These are phyloP conservation scores for Hanseniaspora valbyensis DNA, from an alignment of 805 yeast genomes.

Conservation along the genomic window DNA sequence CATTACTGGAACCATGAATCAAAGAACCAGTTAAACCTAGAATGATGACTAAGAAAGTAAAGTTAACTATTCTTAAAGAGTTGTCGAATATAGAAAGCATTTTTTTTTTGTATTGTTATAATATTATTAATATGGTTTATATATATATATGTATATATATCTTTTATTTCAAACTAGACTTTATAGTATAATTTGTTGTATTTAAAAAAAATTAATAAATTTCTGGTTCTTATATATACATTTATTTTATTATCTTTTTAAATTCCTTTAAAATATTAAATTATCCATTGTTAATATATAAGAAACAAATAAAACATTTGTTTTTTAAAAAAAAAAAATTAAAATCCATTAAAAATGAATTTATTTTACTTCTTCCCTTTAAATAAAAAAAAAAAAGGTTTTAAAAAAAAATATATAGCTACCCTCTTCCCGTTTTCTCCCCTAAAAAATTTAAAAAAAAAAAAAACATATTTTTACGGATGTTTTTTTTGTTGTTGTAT, in stretches of 20 bases:
- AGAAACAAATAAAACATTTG: not conserved
- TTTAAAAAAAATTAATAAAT: not conserved
- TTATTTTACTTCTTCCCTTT: not conserved
- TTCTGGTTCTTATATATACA: no score
- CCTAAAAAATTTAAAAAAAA: not conserved
- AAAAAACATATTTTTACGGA: not conserved
- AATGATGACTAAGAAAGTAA: slow-evolving; percentile 62
- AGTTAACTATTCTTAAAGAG: slow-evolving; percentile 61
- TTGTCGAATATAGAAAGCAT: slow-evolving; percentile 67
- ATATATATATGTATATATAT: not conserved
- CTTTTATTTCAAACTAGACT: no score
- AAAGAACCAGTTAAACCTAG: slow-evolving; percentile 87
- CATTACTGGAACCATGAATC: slow-evolving; percentile 49
- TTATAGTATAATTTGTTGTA: no score
- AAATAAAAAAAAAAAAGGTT: slow-evolving; percentile 3
- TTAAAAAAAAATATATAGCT: no score
- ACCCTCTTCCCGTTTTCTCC: not conserved
- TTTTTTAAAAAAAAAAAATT: no score
- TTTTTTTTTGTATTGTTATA: slow-evolving; percentile 11
- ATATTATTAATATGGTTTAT: not conserved
- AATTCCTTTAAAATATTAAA: no score
- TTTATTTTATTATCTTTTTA: no score
- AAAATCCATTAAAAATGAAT: no score
- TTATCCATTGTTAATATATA: no score
- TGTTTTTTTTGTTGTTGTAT: no score